Evolutionary conservation across 2,329 filamentous ascomycete genomes (phyloP).

Genomic region (Didymella arachidicola): DNA sequence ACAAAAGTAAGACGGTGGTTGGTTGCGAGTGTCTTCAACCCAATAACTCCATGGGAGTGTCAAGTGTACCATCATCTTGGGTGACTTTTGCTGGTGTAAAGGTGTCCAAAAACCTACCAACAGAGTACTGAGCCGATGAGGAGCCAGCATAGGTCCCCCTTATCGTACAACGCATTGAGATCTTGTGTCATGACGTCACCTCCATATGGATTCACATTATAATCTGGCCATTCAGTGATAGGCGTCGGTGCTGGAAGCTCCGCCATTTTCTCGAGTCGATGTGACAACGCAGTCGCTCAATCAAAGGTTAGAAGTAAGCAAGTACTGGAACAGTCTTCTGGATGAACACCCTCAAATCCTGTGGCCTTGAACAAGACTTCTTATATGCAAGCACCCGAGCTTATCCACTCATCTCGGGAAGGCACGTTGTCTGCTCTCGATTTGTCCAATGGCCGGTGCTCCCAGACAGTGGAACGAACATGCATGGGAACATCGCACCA

Average conservation of each 20-base stretch:
- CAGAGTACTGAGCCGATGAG: slow-evolving; percentile 44
- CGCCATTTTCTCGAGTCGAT: slow-evolving; percentile 29
- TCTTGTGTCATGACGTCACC: slow-evolving; percentile 57
- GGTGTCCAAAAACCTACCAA: slow-evolving; percentile 29
- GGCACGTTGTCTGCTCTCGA: slow-evolving; percentile 14
- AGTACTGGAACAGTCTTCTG: not conserved
- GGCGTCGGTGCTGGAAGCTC: slow-evolving; percentile 40
- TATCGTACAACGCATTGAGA: slow-evolving; percentile 57
- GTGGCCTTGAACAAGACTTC: not conserved
- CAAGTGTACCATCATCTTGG: not conserved
- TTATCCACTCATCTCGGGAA: slow-evolving; percentile 21
- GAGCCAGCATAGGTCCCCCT: slow-evolving; percentile 58
- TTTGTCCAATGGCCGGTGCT: slow-evolving; percentile 19
- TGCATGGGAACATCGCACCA: slow-evolving; percentile 28
- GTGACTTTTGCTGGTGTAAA: not conserved
- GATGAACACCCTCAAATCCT: slow-evolving; percentile 1
- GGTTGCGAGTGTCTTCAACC: not conserved
- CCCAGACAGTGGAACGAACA: slow-evolving; percentile 4
- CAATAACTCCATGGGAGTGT: not conserved
- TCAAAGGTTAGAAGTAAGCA: not conserved
- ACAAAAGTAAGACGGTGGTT: not conserved
- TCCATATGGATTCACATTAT: slow-evolving; percentile 49
- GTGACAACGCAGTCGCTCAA: not conserved
- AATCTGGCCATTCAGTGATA: slow-evolving; percentile 56
- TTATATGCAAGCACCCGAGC: slow-evolving; percentile 23